Evolutionary conservation across 2,329 filamentous ascomycete species (phyloP), one percentile per base, ranked within the genome.

Genomic region (Aspergillus hiratsukae): DNA sequence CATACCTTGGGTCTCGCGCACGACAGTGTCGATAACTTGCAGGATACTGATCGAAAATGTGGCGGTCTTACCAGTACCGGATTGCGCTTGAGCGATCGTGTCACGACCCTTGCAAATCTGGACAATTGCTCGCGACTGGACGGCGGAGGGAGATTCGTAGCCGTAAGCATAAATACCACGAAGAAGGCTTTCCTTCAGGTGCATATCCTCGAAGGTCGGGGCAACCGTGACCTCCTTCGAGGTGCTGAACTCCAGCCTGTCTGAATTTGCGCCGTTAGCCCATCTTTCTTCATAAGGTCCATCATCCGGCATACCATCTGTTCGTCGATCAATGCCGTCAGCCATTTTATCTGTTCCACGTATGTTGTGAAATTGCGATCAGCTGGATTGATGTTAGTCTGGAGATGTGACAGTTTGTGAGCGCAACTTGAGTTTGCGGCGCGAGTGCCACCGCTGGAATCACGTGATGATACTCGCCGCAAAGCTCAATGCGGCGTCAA

Each of bases 31-130:
- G 77, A 97, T 96, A 69, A 96, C 90, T 74, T 97, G 92, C 49
- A 97, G 87, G 79, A 96, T 95, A 74, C 89, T 94, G 76, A 97
- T 96, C 51, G 91, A 93, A 77, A 97, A 97, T 37, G 92, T 97
- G 31, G 92, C 92, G 3, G 92, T 97, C 81, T 97, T 97, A 81
- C 92, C 92, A 53, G 92, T 97, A 76, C 92, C 92, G 48, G 93
- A 97, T 76, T 97, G 94, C 21, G 94, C 94, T 74, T 99, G 94
- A 19, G 94, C 94, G 72, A 99, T 99, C 61, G 94, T 97, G 76
- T 99, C 94, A 77, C 94, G 91, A 63, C 94, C 94, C 78, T 97
- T 97, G 85, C 94, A 99, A 70, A 99, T 90, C 78, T 97, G 94
- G 51, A 99, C 94, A 71, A 99, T 99, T 53, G 94, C 94, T 71